Percentiles rank a stretch among this genome's conserved stretches.
phyloP scores from a whole-genome alignment of 768 basidiomycete species.

The Hypholoma sublateritium region DNA sequence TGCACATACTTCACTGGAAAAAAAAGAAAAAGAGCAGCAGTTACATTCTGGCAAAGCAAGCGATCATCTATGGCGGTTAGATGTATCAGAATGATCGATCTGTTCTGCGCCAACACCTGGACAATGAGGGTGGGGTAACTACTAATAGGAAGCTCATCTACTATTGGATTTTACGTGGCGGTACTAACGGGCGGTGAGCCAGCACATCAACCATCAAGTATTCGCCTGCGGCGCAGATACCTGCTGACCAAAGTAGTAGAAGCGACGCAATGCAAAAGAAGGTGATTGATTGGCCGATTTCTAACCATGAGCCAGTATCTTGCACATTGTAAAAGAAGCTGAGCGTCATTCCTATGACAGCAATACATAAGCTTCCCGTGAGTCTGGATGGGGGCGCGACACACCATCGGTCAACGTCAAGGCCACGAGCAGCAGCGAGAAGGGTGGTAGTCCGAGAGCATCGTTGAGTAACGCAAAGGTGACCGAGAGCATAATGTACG shows the following conservation, averaged over 20 bases:
- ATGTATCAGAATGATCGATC: no score
- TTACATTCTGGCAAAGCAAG: no score
- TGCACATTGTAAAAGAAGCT: conserved; percentile 83
- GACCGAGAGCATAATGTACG: conserved; percentile 75
- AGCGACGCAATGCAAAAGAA: conserved; percentile 86
- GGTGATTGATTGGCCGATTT: conserved; percentile 86
- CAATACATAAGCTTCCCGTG: background rate
- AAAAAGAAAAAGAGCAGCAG: no score
- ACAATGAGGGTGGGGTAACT: no score
- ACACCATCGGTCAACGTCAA: conserved; percentile 70
- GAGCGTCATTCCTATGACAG: conserved; percentile 67
- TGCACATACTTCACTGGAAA: no score
- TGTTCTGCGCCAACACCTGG: no score
- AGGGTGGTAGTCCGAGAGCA: conserved; percentile 67
- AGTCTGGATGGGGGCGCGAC: conserved; percentile 6
- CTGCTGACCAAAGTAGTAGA: conserved; percentile 76
- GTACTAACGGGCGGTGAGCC: background rate
- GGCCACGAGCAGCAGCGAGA: conserved; percentile 78
- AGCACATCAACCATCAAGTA: conserved; percentile 57
- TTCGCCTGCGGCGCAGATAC: conserved; percentile 73
- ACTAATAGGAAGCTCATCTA: background rate
- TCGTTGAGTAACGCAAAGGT: conserved; percentile 69
- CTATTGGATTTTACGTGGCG: background rate
- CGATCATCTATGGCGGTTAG: no score
- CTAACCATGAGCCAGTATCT: conserved; percentile 86